Evolutionary conservation across 2,329 filamentous ascomycete species (phyloP), one percentile per base, ranked within the genome.

Genomic region (Metarhizium robertsii): DNA sequence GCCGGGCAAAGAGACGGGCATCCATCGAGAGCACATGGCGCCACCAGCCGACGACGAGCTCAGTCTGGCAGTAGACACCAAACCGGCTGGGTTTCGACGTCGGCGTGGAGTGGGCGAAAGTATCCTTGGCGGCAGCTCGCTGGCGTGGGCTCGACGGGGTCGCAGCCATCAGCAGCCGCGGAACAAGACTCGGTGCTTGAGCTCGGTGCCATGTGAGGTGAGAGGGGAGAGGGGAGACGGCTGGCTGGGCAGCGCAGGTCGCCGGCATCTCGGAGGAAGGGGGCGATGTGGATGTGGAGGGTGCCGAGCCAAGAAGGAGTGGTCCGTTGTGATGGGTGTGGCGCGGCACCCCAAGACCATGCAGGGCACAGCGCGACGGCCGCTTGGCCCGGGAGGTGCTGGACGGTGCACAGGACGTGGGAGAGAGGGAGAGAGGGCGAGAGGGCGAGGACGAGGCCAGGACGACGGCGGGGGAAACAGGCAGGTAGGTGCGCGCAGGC

Each of bases 201-300:
- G 38, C 38, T 13, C 36, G 52, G 54, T 48, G 54, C 51, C 57
- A 56, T 55, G 53, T 57, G 55, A 53, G 54, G 30, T 36, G 36
- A 11, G 49, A 30, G 40, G 6, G 40, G 5, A 18, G 30, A 50
- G 20, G 20, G 20, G 30, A 50, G 47, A 18, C 34, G 51, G 43
- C 43, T 50, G 49, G 18, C 8, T 38, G 16, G 7, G 47, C 46
- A 43, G 57, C 55, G 43, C 25, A 30, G 40, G 38, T 52, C 47
- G 58, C 46, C 56, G 56, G 56, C 56, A 40, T 48, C 53, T 56
- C 57, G 59, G 57, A 50, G 48, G 45, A 55, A 36, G 53, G 50
- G 52, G 50, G 40, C 34, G 36, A 40, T 45, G 43, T 43, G 54
- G 50, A 49, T 43, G 34, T 36, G 50, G 53, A 45, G 42, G 38